A percentile compares a stretch with the other conserved stretches of the same genome.
Conservation (phyloP, 208 protist species). For the Crithidia bombi region DNA sequence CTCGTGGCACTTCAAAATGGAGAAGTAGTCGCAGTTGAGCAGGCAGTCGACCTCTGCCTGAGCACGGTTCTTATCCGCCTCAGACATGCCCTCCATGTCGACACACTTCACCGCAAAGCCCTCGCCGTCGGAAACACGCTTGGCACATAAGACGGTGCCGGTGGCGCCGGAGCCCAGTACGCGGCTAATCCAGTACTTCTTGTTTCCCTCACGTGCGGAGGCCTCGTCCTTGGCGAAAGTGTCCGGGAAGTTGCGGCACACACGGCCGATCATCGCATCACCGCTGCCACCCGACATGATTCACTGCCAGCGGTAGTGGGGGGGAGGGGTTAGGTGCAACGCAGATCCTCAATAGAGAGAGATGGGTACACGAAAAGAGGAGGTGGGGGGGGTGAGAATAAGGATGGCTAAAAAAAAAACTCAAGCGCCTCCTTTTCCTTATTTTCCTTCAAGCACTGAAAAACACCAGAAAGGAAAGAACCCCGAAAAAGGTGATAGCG, state of each 20-base stretch:
- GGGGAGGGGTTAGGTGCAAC: too few species aligned
- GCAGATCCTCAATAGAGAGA: not conserved
- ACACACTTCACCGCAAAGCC: slow-evolving; percentile 74
- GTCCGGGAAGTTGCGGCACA: slow-evolving; percentile 66
- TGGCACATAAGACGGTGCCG: slow-evolving; percentile 61
- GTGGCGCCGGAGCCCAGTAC: slow-evolving; percentile 73
- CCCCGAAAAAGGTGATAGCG: not conserved
- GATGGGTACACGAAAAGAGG: too few species aligned
- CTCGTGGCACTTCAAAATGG: slow-evolving; percentile 84
- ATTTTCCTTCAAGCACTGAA: not conserved
- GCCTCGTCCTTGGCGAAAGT: slow-evolving; percentile 76
- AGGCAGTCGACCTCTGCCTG: slow-evolving; percentile 75
- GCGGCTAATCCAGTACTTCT: slow-evolving; percentile 84
- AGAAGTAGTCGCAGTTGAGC: slow-evolving; percentile 77
- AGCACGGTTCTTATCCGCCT: slow-evolving; percentile 72
- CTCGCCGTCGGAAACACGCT: slow-evolving; percentile 59
- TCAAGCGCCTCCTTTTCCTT: not conserved
- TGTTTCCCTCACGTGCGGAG: slow-evolving; percentile 52
- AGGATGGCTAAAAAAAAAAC: too few species aligned
- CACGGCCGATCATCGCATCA: slow-evolving; percentile 77
- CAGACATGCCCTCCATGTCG: slow-evolving; percentile 77
- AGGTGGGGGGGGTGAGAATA: too few species aligned
- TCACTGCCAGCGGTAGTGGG: not conserved
- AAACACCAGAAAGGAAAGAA: not conserved
- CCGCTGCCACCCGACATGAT: slow-evolving; percentile 54